Evolutionary conservation across 345 rosid species (phyloP).

Genomic region (Firmiana major): DNA sequence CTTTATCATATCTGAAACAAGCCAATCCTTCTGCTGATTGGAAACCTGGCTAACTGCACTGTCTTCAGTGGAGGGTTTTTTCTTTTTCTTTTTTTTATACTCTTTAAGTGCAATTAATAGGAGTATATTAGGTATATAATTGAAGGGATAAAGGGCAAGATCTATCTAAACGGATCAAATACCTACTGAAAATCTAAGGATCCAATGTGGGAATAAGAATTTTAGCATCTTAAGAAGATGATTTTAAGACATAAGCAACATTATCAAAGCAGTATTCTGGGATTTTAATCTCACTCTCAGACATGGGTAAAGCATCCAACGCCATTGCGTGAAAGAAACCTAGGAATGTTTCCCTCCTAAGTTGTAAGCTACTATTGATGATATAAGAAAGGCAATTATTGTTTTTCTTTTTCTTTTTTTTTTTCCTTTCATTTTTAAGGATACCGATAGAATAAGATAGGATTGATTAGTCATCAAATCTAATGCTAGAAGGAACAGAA

Average conservation of each 20-base stretch:
- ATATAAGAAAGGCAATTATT: not conserved
- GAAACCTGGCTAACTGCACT: not conserved
- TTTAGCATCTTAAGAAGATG: conserved; percentile 28
- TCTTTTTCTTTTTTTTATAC: no score
- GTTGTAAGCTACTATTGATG: not conserved
- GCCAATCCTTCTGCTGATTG: not conserved
- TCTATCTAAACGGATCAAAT: conserved; percentile 24
- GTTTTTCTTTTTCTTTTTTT: not conserved
- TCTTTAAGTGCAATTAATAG: not conserved
- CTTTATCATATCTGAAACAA: not conserved
- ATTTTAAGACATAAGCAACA: not conserved
- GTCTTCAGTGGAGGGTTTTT: not conserved
- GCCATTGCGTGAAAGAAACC: conserved; percentile 4
- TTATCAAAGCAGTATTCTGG: conserved; percentile 14
- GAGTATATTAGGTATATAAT: not conserved
- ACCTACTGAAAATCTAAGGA: conserved; percentile 28
- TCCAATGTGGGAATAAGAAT: conserved; percentile 29
- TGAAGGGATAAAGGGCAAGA: conserved; percentile 10
- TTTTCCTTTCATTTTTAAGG: not conserved
- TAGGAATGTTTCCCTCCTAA: conserved; percentile 7
- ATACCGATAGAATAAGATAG: not conserved
- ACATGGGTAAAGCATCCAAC: conserved; percentile 20
- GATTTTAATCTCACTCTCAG: not conserved
- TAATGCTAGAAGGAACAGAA: not conserved
- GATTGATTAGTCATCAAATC: not conserved